Conservation (phyloP, 2,329 filamentous ascomycete species). For the Helotiales sp. region DNA sequence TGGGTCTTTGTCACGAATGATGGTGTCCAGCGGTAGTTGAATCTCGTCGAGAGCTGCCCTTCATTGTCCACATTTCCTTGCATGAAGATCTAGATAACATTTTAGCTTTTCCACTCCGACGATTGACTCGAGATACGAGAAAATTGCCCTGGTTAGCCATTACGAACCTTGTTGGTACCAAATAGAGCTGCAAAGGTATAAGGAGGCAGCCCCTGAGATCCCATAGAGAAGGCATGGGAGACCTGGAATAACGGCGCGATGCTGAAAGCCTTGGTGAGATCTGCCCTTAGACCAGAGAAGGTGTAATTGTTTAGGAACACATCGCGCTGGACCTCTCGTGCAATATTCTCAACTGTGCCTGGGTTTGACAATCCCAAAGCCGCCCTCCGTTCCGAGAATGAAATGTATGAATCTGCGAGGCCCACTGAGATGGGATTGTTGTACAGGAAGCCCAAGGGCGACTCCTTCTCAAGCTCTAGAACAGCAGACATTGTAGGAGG, state of each 20-base stretch:
- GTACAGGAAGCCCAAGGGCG: conserved; percentile 68
- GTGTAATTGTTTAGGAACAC: conserved; percentile 95
- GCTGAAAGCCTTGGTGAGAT: conserved; percentile 96
- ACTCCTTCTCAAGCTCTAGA: conserved; percentile 46
- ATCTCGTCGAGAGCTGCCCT: conserved; percentile 81
- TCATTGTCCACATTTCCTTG: conserved; percentile 97
- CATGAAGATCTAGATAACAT: conserved; percentile 76
- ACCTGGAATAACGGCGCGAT: conserved; percentile 94
- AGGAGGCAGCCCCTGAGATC: conserved; percentile 84
- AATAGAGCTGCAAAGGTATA: conserved; percentile 96
- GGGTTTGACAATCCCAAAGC: conserved; percentile 90
- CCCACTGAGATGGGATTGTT: conserved; percentile 74
- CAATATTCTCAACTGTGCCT: conserved; percentile 86
- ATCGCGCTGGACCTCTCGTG: conserved; percentile 93
- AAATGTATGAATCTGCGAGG: conserved; percentile 77
- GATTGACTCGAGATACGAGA: not conserved
- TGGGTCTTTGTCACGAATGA: conserved; percentile 85
- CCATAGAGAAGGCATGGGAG: conserved; percentile 95
- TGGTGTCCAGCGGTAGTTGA: conserved; percentile 89
- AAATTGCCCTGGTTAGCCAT: not conserved
- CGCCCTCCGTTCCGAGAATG: conserved; percentile 84
- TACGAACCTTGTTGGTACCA: conserved; percentile 84
- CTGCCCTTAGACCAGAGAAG: conserved; percentile 94
- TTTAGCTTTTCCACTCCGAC: conserved; percentile 30
- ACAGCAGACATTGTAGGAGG: conserved; percentile 40